Percentiles rank a stretch among this genome's conserved stretches.
These are phyloP conservation scores for Castanospermum australe DNA, from an alignment of 306 rosid genomes.

Conservation along the genomic window DNA sequence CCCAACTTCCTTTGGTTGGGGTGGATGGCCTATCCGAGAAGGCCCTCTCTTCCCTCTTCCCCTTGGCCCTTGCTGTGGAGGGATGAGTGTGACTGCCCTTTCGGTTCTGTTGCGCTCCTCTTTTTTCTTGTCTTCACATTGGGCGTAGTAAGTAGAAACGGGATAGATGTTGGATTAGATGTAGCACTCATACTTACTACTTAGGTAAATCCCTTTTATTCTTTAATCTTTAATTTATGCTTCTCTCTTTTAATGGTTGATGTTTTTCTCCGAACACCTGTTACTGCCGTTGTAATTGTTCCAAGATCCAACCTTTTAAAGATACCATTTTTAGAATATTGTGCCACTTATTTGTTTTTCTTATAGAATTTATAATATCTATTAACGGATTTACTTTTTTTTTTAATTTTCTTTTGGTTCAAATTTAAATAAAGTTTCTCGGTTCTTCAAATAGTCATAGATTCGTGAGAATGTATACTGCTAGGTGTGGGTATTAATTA, in stretches of 20 bases:
- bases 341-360: not conserved
- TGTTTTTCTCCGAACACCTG: not conserved
- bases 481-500: not conserved
- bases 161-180: slow-evolving; percentile 1
- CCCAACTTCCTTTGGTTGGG: slow-evolving; percentile 8
- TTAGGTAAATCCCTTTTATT: not conserved
- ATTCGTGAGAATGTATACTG: not conserved
- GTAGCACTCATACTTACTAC: not conserved
- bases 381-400: not conserved
- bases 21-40: no score
- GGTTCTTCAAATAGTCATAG: not conserved
- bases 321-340: not conserved
- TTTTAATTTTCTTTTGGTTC: not conserved
- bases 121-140: slow-evolving; percentile 6
- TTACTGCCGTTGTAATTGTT: not conserved
- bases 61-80: not conserved
- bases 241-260: not conserved
- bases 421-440: not conserved
- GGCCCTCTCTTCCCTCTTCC: no score
- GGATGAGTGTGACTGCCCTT: not conserved
- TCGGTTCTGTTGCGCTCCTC: not conserved
- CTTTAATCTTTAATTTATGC: no score
- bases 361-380: not conserved
- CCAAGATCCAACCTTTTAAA: not conserved
- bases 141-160: not conserved